Base-by-base conservation (phyloP, 2,329 filamentous ascomycete genomes). In the Clathrospora elynae region DNA sequence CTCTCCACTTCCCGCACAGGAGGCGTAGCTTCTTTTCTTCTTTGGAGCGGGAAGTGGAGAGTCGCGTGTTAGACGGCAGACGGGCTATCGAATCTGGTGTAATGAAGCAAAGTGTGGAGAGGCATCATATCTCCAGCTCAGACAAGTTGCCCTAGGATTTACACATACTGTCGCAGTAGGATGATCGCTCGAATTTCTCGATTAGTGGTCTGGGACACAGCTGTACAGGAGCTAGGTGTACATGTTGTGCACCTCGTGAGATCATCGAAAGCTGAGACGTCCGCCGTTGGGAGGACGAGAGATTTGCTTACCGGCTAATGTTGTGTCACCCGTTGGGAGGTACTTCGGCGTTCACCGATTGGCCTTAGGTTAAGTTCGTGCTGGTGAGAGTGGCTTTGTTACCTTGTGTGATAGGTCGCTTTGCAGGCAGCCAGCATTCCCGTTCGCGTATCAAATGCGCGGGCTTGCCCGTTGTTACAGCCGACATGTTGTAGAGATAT, bases 281-380 rank as follows among this genome's bases (percentile, higher is more conserved):
- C n/a, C 25, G 30, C 20, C 20, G 16, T 20, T n/a, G n/a, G 22
- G 12, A 35, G n/a, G 22, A 30, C 17, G n/a, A 32, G 12, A 38
- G 34, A 41, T 37, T 42, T 33, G 45, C 37, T 42, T 42, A 42
- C 52, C 43, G 52, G 52, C 28, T 55, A 55, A 52, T 50, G 22
- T 37, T 48, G 37, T 37, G 30, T 46, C 26, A 32, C 29, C 24
- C 6, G 18, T 24, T 24, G 19, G 29, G 23, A 10, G 30, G 16
- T 35, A 36, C 12, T 31, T 35, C 32, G 17, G 14, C 8, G 9
- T n/a, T 22, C 35, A 31, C 14, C 13, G 8, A 16, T 42, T n/a
- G 17, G 16, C 19, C 2, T 17, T 6, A 11, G 9, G 17, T 16
- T 24, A 17, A 28, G 4, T 11, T 14, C 23, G 28, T 20, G 28